Evolutionary conservation across 495 filamentous ascomycete genomes (phyloP).

Genomic region (Xylaria flabelliformis): DNA sequence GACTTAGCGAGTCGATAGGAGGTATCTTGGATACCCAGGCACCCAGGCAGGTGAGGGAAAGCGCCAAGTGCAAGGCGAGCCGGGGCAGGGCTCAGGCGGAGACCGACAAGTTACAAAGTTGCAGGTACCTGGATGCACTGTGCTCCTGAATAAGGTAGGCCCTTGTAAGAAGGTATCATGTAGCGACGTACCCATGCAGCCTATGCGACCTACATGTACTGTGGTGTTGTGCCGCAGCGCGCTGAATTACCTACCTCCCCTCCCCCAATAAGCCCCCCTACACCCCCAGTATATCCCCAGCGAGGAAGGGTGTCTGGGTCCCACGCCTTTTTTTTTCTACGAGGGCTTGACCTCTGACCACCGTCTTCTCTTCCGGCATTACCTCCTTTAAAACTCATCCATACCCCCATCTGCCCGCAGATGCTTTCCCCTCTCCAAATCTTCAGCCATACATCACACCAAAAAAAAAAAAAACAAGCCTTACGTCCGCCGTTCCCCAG

Average conservation of each 20-base stretch:
- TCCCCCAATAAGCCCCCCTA: background rate
- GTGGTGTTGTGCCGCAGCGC: background rate
- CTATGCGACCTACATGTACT: background rate
- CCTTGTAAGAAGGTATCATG: slow-evolving; percentile 14
- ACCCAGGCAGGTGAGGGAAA: slow-evolving; percentile 27
- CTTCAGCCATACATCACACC: slow-evolving; percentile 36
- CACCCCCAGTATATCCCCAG: slow-evolving; percentile 29
- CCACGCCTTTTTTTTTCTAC: slow-evolving; percentile 20
- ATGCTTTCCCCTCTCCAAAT: slow-evolving; percentile 37
- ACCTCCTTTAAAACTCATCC: slow-evolving; percentile 45
- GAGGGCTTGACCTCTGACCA: slow-evolving; percentile 36
- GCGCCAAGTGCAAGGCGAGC: slow-evolving; percentile 31
- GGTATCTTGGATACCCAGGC: slow-evolving; percentile 19
- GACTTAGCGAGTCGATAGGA: slow-evolving; percentile 20
- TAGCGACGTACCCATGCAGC: slow-evolving; percentile 21
- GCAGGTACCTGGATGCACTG: slow-evolving; percentile 36
- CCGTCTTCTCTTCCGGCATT: slow-evolving; percentile 24
- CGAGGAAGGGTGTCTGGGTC: slow-evolving; percentile 21
- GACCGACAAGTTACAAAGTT: slow-evolving; percentile 37
- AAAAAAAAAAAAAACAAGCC: slow-evolving; percentile 26
- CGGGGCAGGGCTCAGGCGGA: slow-evolving; percentile 32
- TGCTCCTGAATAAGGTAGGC: slow-evolving; percentile 13
- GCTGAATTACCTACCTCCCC: slow-evolving; percentile 21
- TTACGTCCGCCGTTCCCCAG: slow-evolving; percentile 28
- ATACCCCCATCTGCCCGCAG: slow-evolving; percentile 41